These are phyloP conservation scores for Chytriomyces hyalinus DNA, from an alignment of 192 early-diverging fungal genomes.

Conservation along the genomic window DNA sequence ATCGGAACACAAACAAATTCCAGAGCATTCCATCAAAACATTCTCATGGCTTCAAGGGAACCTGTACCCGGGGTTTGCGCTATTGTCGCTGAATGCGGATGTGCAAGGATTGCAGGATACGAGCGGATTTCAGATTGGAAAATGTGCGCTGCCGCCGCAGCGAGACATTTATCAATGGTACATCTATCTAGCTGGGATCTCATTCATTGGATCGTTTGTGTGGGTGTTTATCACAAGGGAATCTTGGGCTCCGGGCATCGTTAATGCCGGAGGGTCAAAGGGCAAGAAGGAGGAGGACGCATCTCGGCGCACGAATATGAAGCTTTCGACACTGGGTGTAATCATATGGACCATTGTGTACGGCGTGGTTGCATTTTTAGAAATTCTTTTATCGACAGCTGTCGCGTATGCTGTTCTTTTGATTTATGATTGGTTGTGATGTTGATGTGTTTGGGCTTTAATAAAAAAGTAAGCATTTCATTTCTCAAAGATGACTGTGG, in stretches of 20 bases:
- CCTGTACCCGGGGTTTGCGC: constrained; percentile 49
- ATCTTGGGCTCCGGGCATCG: background rate
- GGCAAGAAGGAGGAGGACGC: background rate
- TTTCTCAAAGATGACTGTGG: constrained; percentile 69
- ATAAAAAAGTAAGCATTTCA: background rate
- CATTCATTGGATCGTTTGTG: constrained; percentile 29
- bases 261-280: background rate
- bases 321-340: background rate
- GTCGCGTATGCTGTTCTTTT: constrained; percentile 27
- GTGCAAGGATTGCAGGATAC: background rate
- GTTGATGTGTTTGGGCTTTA: background rate
- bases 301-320: background rate
- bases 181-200: constrained; percentile 29
- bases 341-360: background rate
- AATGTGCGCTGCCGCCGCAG: constrained; percentile 48
- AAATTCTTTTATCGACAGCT: constrained; percentile 11
- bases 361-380: constrained; percentile 3
- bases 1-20: background rate
- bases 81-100: constrained; percentile 42
- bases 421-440: constrained; percentile 32
- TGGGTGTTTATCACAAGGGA: constrained; percentile 6
- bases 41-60: constrained; percentile 62
- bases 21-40: constrained; percentile 54
- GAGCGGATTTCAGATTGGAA: constrained; percentile 25
- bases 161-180: constrained; percentile 53